Base-by-base conservation (phyloP, 2,329 filamentous ascomycete species). In the Pseudogymnoascus sp. region DNA sequence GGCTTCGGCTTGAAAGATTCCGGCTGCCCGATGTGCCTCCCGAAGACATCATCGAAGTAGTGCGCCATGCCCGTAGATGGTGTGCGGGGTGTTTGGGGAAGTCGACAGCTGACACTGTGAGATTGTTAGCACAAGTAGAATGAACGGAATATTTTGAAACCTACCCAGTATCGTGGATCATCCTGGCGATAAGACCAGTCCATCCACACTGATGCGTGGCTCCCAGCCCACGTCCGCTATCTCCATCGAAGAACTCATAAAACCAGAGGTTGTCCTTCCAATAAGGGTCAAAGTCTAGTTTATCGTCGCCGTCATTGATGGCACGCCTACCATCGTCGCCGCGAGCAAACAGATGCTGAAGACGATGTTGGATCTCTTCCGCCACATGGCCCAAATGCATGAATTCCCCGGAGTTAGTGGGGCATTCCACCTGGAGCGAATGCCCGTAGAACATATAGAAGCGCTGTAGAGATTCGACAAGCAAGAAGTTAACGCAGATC, bases 141-240 rank as follows among this genome's bases (percentile, higher is more conserved):
- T 26, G 6, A 60, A n/a, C 21, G 40, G 24, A 14, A 21, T 31
- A 37, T 38, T 19, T 29, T 38, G 44, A 40, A 37, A 35, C 87
- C 79, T 86, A 95, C 90, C 93, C 93, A 69, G 93, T 97, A 72
- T 97, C 95, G 70, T 97, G 93, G 65, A 97, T 97, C 85, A 97
- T 90, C 76, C 96, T 93, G 26, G 93, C 93, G 74, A 97, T 92
- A 68, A 97, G 77, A 24, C 93, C 93, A 38, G 93, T 97, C 93
- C 95, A 97, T 60, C 93, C 93, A 72, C 91, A 96, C 76, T 97
- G 95, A 76, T 97, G 95, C 59, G 88, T 93, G 38, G 93, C 91
- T 64, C 93, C 93, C 1, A 97, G 82, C 14, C 95, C 93, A 68
- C 92, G 88, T 13, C 93, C 93, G 61, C 82, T 87, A 74, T 97